Percentiles rank a stretch among this genome's conserved stretches.
phyloP scores from a whole-genome alignment of 306 rosid species.

The Abrus precatorius region DNA sequence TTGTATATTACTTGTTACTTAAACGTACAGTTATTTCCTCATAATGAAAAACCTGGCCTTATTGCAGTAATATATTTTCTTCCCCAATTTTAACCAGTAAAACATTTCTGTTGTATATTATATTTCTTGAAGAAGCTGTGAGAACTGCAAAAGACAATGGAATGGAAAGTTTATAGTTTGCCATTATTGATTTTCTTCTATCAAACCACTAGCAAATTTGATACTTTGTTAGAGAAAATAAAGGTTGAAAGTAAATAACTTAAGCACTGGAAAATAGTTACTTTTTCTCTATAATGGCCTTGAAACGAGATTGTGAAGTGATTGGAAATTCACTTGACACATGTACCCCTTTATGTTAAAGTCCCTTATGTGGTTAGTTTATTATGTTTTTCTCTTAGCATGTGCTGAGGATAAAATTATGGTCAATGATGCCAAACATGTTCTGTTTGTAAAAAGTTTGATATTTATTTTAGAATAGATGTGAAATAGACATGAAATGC shows the following conservation, averaged over 20 bases:
- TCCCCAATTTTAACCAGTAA: neutral
- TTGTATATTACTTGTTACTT: neutral
- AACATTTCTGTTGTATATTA: slow-evolving; percentile 1
- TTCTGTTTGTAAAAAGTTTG: slow-evolving; percentile 4
- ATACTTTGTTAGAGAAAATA: slow-evolving; percentile 8
- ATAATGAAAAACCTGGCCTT: neutral
- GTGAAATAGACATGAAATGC: slow-evolving; percentile 4
- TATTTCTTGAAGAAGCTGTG: slow-evolving; percentile 6
- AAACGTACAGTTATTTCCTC: neutral
- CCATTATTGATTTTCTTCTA: slow-evolving; percentile 30
- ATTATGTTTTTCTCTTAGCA: slow-evolving; percentile 29
- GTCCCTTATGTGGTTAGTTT: slow-evolving; percentile 1
- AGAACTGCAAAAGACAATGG: neutral
- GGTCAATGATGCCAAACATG: slow-evolving; percentile 23
- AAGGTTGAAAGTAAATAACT: neutral
- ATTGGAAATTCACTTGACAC: neutral
- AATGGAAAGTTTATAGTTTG: slow-evolving; percentile 4
- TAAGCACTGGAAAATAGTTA: slow-evolving; percentile 1
- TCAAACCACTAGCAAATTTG: slow-evolving; percentile 7
- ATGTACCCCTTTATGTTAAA: neutral
- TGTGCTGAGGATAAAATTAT: neutral
- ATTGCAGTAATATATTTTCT: slow-evolving; percentile 12
- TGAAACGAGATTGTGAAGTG: slow-evolving; percentile 1
- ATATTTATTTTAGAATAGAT: slow-evolving; percentile 30
- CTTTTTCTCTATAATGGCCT: neutral